Base-by-base conservation (phyloP, 2,329 filamentous ascomycete species). In the Cadophora luteo-olivacea region DNA sequence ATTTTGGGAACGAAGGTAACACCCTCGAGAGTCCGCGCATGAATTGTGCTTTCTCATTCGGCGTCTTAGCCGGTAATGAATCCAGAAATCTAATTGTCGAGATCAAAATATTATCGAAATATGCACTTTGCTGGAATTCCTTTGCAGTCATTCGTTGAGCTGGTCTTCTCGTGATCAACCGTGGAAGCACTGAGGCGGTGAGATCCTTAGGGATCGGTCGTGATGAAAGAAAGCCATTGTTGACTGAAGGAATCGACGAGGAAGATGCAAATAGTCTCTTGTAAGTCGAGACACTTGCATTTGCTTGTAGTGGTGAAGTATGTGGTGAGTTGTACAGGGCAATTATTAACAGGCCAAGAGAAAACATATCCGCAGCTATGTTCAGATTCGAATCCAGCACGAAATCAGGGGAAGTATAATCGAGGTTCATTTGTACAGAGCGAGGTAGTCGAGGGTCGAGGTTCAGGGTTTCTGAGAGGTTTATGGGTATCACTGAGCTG, bases 71-170 rank as follows among this genome's bases (percentile, higher is more conserved):
- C 0, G 96, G 95, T 68, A 99, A 88, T 0, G 90, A 87, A 75
- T 99, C 96, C 32, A 99, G 83, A 77, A 99, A 99, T 14, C 96
- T 92, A 70, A 99, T 97, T 0, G 96, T 97, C 0, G 94, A 97
- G 25, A 99, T 93, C 4, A 99, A 84, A 57, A 98, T 92, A 76
- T 98, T 99, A 80, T 99, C 94, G 78, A 99, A 99, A 78, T 97
- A 99, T 73, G 93, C 90, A 76, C 94, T 97, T 79, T 97, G 89
- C 77, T 99, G 96, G 74, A 99, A 98, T 75, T 97, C 95, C 65
- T 88, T 89, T 4, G 95, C 94, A 32, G 90, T 94, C 82, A 98
- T 87, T 55, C 96, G 88, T 78, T 97, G 92, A 3, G 94, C 93
- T 2, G 96, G 93, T 66, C 94, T 85, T 71, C 96, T 87, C 0